Evolutionary conservation across 2,329 filamentous ascomycete species (phyloP).

Genomic region (Trichoderma simmonsii): DNA sequence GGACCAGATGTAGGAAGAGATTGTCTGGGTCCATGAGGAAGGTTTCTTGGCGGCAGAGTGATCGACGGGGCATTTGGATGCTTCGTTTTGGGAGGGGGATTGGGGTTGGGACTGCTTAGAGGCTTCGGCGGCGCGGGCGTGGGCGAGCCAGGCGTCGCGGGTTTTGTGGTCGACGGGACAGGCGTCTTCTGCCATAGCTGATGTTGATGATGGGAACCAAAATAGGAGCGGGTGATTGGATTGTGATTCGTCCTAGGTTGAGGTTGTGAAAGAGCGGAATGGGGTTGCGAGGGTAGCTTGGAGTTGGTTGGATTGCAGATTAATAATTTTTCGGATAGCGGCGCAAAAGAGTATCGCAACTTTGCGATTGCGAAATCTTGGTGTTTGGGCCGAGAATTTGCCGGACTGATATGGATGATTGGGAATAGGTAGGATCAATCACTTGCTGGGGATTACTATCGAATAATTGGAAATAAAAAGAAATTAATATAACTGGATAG

Average conservation of each 20-base stretch:
- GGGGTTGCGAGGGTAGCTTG: neutral
- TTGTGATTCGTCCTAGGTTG: neutral
- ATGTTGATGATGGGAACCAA: too few species aligned
- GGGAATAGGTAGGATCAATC: neutral
- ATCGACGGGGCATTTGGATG: slow-evolving; percentile 35
- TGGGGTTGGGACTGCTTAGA: slow-evolving; percentile 20
- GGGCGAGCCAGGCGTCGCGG: slow-evolving; percentile 79
- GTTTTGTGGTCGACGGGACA: slow-evolving; percentile 92
- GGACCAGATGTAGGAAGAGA: slow-evolving; percentile 42
- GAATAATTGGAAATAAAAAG: neutral
- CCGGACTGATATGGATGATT: neutral
- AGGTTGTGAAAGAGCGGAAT: neutral
- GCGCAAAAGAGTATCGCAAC: neutral
- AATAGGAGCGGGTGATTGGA: rapidly evolving
- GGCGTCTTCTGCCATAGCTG: slow-evolving; percentile 32
- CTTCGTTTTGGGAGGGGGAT: slow-evolving; percentile 1
- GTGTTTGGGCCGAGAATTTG: slow-evolving; percentile 20
- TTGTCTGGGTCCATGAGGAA: slow-evolving; percentile 40
- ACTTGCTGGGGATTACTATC: neutral
- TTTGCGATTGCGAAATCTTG: slow-evolving; percentile 16
- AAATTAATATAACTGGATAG: neutral
- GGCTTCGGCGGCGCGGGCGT: slow-evolving; percentile 54
- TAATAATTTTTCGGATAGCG: slow-evolving; percentile 3
- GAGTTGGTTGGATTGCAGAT: neutral
- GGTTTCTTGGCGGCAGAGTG: slow-evolving; percentile 23